These are phyloP conservation scores for Capronia americana DNA, from an alignment of 2,329 filamentous ascomycete genomes.

Conservation along the genomic window DNA sequence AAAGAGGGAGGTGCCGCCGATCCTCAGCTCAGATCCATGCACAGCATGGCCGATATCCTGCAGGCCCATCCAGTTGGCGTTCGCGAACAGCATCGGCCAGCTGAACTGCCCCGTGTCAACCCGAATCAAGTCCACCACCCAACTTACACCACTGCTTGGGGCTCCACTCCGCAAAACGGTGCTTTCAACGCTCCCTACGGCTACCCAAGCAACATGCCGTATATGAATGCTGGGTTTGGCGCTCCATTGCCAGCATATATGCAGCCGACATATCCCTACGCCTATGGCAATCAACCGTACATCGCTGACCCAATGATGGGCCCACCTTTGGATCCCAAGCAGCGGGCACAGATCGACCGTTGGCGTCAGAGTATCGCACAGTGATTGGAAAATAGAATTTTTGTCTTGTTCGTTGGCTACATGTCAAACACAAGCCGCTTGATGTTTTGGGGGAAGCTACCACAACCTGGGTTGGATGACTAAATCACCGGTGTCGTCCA, in stretches of 20 bases:
- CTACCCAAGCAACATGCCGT: constrained; percentile 24
- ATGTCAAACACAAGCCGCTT: not conserved
- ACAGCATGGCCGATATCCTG: constrained; percentile 58
- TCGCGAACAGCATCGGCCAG: constrained; percentile 27
- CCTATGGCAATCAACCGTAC: constrained; percentile 30
- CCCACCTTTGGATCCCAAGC: constrained; percentile 54
- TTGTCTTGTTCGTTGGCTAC: constrained; percentile 1
- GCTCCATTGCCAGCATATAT: constrained; percentile 36
- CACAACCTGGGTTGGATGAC: not conserved
- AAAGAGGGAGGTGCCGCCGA: constrained; percentile 47
- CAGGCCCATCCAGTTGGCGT: constrained; percentile 57
- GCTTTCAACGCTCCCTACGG: constrained; percentile 23
- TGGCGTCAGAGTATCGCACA: constrained; percentile 54
- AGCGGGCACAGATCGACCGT: constrained; percentile 64
- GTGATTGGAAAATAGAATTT: constrained; percentile 17
- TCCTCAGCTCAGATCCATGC: constrained; percentile 44
- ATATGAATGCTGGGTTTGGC: constrained; percentile 26
- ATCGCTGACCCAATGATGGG: constrained; percentile 41
- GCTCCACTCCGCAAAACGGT: constrained; percentile 26
- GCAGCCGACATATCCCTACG: constrained; percentile 30
- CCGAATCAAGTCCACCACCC: constrained; percentile 7
- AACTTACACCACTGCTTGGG: constrained; percentile 22
- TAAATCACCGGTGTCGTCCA: not conserved
- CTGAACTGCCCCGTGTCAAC: constrained; percentile 9
- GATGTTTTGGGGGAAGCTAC: not conserved